Base-by-base conservation (phyloP, 345 rosid species). In the Populus pruinosa region DNA sequence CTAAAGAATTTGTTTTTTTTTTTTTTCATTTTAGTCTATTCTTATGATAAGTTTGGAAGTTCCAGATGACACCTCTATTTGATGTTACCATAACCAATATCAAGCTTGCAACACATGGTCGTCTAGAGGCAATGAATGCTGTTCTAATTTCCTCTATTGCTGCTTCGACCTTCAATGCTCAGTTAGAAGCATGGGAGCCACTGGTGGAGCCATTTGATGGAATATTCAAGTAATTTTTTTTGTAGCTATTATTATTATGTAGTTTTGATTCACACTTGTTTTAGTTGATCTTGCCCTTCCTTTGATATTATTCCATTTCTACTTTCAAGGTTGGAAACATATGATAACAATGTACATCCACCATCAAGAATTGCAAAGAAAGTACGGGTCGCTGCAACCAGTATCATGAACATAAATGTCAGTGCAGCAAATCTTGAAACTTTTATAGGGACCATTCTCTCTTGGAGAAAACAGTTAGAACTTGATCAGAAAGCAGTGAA, bases 151-250 rank as follows among this genome's bases (percentile, higher is more conserved):
- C 96, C 53, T 93, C 98, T 64, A 88, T 96, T 80, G 97, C 98
- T 78, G 97, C 98, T 72, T 96, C 99, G 70, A 86, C 94, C 74
- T 96, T 96, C 83, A 96, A 96, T 76, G 86, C 93, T 50, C 97
- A 96, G 73, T 85, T 93, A 71, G 99, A 93, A 88, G 94, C 97
- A 50, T 96, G 99, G 99, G 99, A 96, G 81, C 99, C 99, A 70
- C 86, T 96, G 85, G 88, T 96, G 85, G 99, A 96, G 83, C 97
- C 99, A 27, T 96, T 96, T 86, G 99, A 96, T 86, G 98, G 99
- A 82, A 96, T 96, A 83, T 96, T 96, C 89, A 96, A 96, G 99
- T 96, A 88, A 70, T 77, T 50, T 80, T 80, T 43, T 83, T 71
- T 83, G 4, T 65, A 65, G 29, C 77, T 27, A 44, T 70, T 78